Base-by-base conservation (phyloP, 2,329 filamentous ascomycete genomes). In the Penicillium olsonii region DNA sequence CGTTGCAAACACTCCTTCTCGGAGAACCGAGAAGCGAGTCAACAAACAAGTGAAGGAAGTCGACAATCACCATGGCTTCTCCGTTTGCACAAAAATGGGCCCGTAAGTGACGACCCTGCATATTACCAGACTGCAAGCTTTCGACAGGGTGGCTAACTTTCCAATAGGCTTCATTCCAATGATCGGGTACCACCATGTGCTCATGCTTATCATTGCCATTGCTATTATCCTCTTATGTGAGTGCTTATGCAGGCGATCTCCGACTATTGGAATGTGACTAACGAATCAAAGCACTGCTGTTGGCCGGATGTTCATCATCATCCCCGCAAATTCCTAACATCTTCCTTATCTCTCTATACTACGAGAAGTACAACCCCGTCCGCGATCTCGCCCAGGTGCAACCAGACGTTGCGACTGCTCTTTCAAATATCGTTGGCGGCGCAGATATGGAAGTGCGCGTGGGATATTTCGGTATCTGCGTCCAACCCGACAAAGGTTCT, bases 321-420 rank as follows among this genome's bases (percentile, higher is more conserved):
- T 96, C 92, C 43, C 94, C 92, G 2, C 78, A 95, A 47, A 96
- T 99, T 63, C 94, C 94, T 20, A 85, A 87, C 68, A 97, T 99
- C 73, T 99, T 96, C 81, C 84, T 99, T 61, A 89, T 99, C 59
- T 96, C 92, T n/a, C 84, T 99, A 65, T 97, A 95, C 83, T 99
- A 96, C 78, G 78, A 95, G 69, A 79, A 83, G 55, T 96, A 96
- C 75, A 84, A 85, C 17, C 89, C 94, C 3, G 78, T 82, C 22
- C 92, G 92, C 60, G 85, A 89, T 62, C 88, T 90, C 5, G 82
- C 92, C 9, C 92, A 97, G 75, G 91, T 96, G 60, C 86, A 96
- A 70, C 95, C 95, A 54, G 89, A 87, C 50, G 87, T 94, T 52
- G 87, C 90, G 55, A 84, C 84, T 14, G 90, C 91, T 49, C 94